These are phyloP conservation scores for Barnettozyma wickerhamii DNA, from an alignment of 805 yeast species.

Conservation along the genomic window DNA sequence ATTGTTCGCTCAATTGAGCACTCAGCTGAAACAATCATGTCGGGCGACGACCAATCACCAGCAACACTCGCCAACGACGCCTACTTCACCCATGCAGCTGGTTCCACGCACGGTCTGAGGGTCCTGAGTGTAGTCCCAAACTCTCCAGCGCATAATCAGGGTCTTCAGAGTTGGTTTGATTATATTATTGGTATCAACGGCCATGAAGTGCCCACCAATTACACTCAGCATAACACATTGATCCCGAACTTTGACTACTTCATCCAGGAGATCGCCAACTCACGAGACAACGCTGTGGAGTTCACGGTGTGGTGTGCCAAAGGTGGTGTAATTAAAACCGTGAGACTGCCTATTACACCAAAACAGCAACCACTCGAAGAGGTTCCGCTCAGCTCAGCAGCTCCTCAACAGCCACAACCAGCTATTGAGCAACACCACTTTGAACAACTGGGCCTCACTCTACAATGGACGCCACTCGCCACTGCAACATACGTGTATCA, in stretches of 20 bases:
- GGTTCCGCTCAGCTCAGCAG: slow-evolving; percentile 16
- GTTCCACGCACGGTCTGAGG: slow-evolving; percentile 47
- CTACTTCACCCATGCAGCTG: slow-evolving; percentile 26
- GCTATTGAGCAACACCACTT: slow-evolving; percentile 32
- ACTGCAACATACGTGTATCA: slow-evolving; percentile 87
- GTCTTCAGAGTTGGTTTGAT: slow-evolving; percentile 84
- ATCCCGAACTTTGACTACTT: slow-evolving; percentile 42
- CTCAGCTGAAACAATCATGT: slow-evolving; percentile 26
- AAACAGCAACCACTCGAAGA: slow-evolving; percentile 28
- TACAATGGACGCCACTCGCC: slow-evolving; percentile 73
- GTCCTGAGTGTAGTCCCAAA: slow-evolving; percentile 44
- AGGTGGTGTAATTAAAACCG: slow-evolving; percentile 59
- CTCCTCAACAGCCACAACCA: not conserved
- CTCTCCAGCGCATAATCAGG: slow-evolving; percentile 46
- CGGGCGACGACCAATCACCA: slow-evolving; percentile 24
- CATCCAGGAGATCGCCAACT: slow-evolving; percentile 38
- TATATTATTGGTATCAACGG: slow-evolving; percentile 79
- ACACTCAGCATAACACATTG: slow-evolving; percentile 30
- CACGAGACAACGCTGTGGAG: slow-evolving; percentile 37
- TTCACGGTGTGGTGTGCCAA: slow-evolving; percentile 83
- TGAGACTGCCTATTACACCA: slow-evolving; percentile 29
- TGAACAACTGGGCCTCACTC: slow-evolving; percentile 54
- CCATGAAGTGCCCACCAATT: slow-evolving; percentile 44
- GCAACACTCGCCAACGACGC: slow-evolving; percentile 23
- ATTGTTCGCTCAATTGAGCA: slow-evolving; percentile 53